phyloP scores from a whole-genome alignment of 495 filamentous ascomycete species.

The Xylaria acuta region DNA sequence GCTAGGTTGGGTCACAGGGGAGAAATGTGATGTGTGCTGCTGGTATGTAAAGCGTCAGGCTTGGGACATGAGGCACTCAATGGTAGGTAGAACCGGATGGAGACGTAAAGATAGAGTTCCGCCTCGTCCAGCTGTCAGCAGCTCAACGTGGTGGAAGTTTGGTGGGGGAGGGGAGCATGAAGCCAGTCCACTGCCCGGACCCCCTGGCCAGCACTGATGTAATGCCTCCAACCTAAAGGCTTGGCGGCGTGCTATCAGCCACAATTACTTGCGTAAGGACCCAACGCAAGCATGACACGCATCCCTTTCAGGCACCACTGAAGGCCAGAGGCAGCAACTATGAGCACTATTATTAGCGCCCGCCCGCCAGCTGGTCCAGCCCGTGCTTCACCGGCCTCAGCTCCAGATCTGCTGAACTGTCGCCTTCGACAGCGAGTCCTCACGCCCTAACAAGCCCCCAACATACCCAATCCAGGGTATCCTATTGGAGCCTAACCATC shows the following conservation, averaged over 20 bases:
- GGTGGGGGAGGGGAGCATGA: constrained; percentile 40
- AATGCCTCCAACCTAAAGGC: constrained; percentile 33
- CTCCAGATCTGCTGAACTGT: background rate
- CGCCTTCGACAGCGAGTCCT: background rate
- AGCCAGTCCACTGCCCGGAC: background rate
- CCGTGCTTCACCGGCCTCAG: background rate
- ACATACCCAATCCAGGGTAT: background rate
- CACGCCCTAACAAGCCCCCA: background rate
- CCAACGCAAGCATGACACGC: constrained; percentile 33
- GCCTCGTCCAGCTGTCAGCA: constrained; percentile 25
- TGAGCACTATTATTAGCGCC: constrained; percentile 13
- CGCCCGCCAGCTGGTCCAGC: background rate
- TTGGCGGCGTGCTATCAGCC: constrained; percentile 40
- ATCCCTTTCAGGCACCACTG: constrained; percentile 18
- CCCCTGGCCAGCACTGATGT: constrained; percentile 39
- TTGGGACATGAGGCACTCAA: background rate
- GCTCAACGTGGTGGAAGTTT: constrained; percentile 32
- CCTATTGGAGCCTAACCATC: constrained; percentile 1
- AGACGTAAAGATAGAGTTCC: constrained; percentile 25
- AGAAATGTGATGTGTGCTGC: background rate
- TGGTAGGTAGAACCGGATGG: constrained; percentile 26
- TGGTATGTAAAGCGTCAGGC: background rate
- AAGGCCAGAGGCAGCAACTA: background rate
- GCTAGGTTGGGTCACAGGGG: constrained; percentile 10
- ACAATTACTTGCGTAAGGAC: constrained; percentile 47